Percentiles rank a stretch among this genome's conserved stretches.
Conservation (phyloP, 768 basidiomycete genomes). For the Atractiella rhizophila region DNA sequence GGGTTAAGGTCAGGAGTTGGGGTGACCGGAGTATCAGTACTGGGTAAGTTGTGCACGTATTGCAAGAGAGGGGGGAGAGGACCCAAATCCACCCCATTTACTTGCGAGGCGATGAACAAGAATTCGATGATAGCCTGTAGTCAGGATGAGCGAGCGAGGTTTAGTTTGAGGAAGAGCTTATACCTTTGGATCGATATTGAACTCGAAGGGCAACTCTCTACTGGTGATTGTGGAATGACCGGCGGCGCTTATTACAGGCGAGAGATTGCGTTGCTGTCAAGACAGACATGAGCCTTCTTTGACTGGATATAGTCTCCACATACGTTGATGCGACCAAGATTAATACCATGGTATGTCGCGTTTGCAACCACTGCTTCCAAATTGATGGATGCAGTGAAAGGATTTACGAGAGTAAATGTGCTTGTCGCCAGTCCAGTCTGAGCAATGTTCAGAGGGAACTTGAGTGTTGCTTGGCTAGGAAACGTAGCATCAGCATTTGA, state of each 20-base stretch:
- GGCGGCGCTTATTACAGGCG: constrained; percentile 31
- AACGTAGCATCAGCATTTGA: no score
- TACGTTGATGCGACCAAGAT: constrained; percentile 25
- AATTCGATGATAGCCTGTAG: constrained; percentile 38
- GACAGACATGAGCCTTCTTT: neutral
- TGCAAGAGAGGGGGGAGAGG: constrained; percentile 34
- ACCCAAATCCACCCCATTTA: constrained; percentile 37
- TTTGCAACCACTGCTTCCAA: constrained; percentile 32
- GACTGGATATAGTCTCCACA: neutral
- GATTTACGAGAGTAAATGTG: constrained; percentile 36
- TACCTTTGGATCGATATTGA: constrained; percentile 39
- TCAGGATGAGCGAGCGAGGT: no score
- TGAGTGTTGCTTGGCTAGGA: no score
- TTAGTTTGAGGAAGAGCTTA: no score
- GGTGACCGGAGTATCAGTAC: no score
- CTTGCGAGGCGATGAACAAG: constrained; percentile 29
- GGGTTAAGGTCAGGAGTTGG: no score
- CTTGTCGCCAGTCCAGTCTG: constrained; percentile 36
- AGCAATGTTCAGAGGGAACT: constrained; percentile 38
- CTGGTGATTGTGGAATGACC: constrained; percentile 39
- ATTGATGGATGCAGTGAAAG: constrained; percentile 47
- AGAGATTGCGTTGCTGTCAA: constrained; percentile 4
- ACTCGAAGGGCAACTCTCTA: constrained; percentile 32
- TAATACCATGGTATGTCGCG: constrained; percentile 33
- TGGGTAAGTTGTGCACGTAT: no score